Evolutionary conservation across 1,139 yeast species (phyloP).

Genomic region (Suzukiozyma palmioleophila): DNA sequence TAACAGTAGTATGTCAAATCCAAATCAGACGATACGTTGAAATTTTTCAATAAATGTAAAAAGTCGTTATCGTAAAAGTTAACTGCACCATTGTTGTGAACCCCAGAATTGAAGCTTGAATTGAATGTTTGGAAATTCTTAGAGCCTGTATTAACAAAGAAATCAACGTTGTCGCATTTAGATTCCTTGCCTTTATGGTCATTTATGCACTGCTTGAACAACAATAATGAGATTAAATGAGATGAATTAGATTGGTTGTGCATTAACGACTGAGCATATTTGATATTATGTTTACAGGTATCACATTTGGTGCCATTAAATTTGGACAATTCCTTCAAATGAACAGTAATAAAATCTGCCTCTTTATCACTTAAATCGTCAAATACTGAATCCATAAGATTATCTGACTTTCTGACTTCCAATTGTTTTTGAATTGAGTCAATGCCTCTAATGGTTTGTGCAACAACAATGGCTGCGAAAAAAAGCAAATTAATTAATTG

Average conservation of each 20-base stretch:
- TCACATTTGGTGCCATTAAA: constrained; percentile 33
- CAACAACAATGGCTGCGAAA: constrained; percentile 8
- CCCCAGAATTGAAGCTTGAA: constrained; percentile 20
- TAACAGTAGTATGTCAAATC: constrained; percentile 46
- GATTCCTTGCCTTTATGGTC: constrained; percentile 25
- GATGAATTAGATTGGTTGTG: constrained; percentile 28
- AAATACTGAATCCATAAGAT: constrained; percentile 22
- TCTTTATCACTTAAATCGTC: constrained; percentile 21
- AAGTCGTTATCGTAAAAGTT: constrained; percentile 40
- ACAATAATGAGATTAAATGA: constrained; percentile 33
- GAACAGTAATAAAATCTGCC: constrained; percentile 27
- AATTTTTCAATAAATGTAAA: constrained; percentile 30
- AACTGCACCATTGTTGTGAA: constrained; percentile 19
- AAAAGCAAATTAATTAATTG: background rate
- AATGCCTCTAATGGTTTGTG: constrained; percentile 19
- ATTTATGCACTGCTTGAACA: constrained; percentile 34
- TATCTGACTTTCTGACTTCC: constrained; percentile 13
- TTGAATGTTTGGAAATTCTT: constrained; percentile 15
- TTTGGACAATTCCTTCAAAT: constrained; percentile 21
- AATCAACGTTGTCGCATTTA: constrained; percentile 33
- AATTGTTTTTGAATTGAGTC: constrained; percentile 16
- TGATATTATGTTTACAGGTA: constrained; percentile 32
- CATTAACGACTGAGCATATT: constrained; percentile 25
- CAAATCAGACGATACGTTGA: constrained; percentile 34
- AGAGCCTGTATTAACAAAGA: constrained; percentile 35